Evolutionary conservation across 495 filamentous ascomycete genomes (phyloP).

Genomic region (Penicillium mononematosum): DNA sequence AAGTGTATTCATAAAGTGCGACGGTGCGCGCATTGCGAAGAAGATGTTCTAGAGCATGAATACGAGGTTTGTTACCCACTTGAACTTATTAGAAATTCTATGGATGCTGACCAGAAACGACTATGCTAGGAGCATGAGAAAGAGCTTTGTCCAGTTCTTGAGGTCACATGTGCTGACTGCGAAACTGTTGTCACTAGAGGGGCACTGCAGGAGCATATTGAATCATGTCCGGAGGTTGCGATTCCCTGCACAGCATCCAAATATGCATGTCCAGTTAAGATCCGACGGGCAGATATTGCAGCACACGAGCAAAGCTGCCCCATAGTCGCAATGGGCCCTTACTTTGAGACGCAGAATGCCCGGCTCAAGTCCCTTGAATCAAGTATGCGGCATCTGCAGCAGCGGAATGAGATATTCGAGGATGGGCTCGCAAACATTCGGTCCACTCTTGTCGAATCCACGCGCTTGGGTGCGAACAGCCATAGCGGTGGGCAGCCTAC

Average conservation of each 20-base stretch:
- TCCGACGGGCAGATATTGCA: slow-evolving; percentile 49
- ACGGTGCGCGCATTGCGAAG: slow-evolving; percentile 54
- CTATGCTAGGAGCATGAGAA: slow-evolving; percentile 48
- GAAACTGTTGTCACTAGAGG: slow-evolving; percentile 45
- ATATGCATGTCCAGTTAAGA: slow-evolving; percentile 55
- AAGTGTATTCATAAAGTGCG: slow-evolving; percentile 58
- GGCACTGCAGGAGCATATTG: slow-evolving; percentile 50
- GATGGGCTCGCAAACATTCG: slow-evolving; percentile 52
- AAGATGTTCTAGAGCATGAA: slow-evolving; percentile 56
- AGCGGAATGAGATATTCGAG: slow-evolving; percentile 59
- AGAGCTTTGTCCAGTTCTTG: slow-evolving; percentile 49
- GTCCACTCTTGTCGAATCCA: slow-evolving; percentile 39
- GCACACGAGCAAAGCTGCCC: slow-evolving; percentile 56
- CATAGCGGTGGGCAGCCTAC: slow-evolving; percentile 6
- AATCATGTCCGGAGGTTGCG: slow-evolving; percentile 53
- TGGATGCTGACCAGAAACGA: slow-evolving; percentile 2
- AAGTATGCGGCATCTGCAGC: slow-evolving; percentile 54
- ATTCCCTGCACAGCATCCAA: slow-evolving; percentile 54
- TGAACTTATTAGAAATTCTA: not conserved
- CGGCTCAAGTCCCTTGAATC: slow-evolving; percentile 57
- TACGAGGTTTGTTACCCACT: slow-evolving; percentile 46
- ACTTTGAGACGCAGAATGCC: slow-evolving; percentile 56
- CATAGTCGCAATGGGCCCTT: slow-evolving; percentile 58
- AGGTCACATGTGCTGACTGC: slow-evolving; percentile 55
- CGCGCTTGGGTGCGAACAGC: slow-evolving; percentile 18